phyloP scores from a whole-genome alignment of 1,284 basidiomycete species.

The Golubevia pallescens region DNA sequence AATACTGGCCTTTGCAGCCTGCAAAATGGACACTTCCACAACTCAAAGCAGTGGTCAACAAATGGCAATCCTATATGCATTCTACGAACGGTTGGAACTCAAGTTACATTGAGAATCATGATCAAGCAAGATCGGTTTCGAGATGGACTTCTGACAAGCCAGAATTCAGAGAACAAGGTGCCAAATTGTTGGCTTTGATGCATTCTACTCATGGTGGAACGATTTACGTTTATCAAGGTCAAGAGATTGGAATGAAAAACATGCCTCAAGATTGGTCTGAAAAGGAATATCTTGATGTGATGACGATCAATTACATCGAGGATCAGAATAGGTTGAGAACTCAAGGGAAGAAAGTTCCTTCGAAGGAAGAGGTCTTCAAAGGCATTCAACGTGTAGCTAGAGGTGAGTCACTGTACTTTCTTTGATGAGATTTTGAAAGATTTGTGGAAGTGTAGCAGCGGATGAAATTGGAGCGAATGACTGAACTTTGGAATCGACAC shows the following conservation, averaged over 20 bases:
- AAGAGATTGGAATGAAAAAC: conserved; percentile 51
- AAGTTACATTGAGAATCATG: conserved; percentile 70
- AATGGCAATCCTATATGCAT: background rate
- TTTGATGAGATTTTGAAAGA: too few relatives aligned
- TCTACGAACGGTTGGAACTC: conserved; percentile 4
- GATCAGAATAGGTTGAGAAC: conserved; percentile 24
- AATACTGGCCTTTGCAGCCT: conserved; percentile 9
- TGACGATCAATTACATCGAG: conserved; percentile 34
- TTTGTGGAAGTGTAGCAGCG: too few relatives aligned
- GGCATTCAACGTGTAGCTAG: background rate
- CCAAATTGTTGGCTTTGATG: conserved; percentile 73
- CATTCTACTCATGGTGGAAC: conserved; percentile 74
- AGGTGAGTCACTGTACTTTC: too few relatives aligned
- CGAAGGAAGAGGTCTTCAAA: conserved; percentile 4
- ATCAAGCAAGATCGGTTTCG: conserved; percentile 72
- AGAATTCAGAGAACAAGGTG: conserved; percentile 70
- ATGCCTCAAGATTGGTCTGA: conserved; percentile 30
- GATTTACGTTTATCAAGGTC: conserved; percentile 75
- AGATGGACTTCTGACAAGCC: conserved; percentile 73
- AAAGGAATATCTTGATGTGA: conserved; percentile 24
- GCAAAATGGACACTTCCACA: conserved; percentile 2
- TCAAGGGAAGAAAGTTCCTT: conserved; percentile 14
- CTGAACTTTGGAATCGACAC: too few relatives aligned
- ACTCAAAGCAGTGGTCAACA: conserved; percentile 8
- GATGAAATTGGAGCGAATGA: too few relatives aligned